A percentile compares a stretch with the other conserved stretches of the same genome.
phyloP scores from a whole-genome alignment of 768 basidiomycete genomes.

The Leccinum truebloodii region DNA sequence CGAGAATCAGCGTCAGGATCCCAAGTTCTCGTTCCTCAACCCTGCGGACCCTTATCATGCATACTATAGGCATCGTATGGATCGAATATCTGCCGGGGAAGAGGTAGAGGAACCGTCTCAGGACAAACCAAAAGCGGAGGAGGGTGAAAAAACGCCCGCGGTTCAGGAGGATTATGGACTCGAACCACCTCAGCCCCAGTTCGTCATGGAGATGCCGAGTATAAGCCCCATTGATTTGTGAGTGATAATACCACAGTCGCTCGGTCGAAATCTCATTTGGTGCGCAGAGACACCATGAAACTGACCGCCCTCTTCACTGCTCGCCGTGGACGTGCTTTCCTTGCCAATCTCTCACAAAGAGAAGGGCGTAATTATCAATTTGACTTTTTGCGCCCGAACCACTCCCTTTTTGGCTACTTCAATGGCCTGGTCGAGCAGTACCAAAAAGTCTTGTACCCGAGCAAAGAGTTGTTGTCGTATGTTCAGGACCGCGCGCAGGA shows the following conservation, averaged over 20 bases:
- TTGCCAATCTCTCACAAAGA: conserved; percentile 77
- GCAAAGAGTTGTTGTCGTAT: conserved; percentile 68
- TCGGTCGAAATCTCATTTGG: conserved; percentile 3
- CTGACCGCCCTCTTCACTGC: conserved; percentile 96
- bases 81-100: conserved; percentile 77
- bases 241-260: conserved; percentile 36
- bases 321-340: conserved; percentile 83
- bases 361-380: conserved; percentile 98
- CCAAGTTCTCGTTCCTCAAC: conserved; percentile 98
- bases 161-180: conserved; percentile 61
- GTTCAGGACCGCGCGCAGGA: conserved; percentile 69
- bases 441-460: conserved; percentile 84
- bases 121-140: conserved; percentile 45
- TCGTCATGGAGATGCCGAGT: conserved; percentile 82
- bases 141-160: conserved; percentile 31
- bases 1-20: conserved; percentile 93
- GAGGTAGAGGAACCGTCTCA: conserved; percentile 57
- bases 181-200: conserved; percentile 81
- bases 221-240: conserved; percentile 90
- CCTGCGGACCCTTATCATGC: conserved; percentile 97
- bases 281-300: conserved; percentile 86
- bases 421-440: conserved; percentile 98
- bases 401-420: conserved; percentile 96
- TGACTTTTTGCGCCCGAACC: conserved; percentile 93
- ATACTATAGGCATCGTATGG: conserved; percentile 93